These are phyloP conservation scores for Betula pendula DNA, from an alignment of 306 rosid genomes.

Conservation along the genomic window DNA sequence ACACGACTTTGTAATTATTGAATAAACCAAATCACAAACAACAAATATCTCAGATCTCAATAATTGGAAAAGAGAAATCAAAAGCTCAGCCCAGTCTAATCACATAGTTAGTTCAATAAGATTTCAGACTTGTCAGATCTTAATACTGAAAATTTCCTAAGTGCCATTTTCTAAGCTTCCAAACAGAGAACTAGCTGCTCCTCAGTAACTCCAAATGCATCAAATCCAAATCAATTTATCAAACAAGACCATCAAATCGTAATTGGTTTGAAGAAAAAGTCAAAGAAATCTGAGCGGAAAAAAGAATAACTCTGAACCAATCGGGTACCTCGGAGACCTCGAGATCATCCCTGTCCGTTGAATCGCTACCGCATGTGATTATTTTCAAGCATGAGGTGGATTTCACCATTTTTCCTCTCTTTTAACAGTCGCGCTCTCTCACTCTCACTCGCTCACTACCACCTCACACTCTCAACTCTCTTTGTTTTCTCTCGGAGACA, in stretches of 20 bases:
- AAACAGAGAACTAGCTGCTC: conserved; percentile 10
- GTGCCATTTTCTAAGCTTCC: neutral
- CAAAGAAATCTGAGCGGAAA: neutral
- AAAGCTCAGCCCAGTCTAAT: neutral
- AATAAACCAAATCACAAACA: neutral
- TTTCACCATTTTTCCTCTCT: conserved; percentile 53
- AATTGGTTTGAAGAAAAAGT: neutral
- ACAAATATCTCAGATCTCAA: neutral
- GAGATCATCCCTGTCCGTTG: conserved; percentile 54
- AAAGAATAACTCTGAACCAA: conserved; percentile 8
- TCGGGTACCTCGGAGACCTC: conserved; percentile 46
- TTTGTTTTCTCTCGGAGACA: conserved; percentile 15
- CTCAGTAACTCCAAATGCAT: neutral
- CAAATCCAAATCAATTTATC: conserved; percentile 16
- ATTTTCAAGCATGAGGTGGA: conserved; percentile 80
- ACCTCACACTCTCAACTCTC: conserved; percentile 18
- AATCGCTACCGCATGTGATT: conserved; percentile 69
- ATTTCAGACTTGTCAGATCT: conserved; percentile 33
- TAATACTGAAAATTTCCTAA: neutral
- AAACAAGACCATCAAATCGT: neutral
- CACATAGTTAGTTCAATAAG: neutral
- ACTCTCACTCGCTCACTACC: conserved; percentile 11
- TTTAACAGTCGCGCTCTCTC: conserved; percentile 15
- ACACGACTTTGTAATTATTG: neutral
- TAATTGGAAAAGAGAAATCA: neutral